Conservation (phyloP, 75 land plant genomes). For the Azolla pinnata region DNA sequence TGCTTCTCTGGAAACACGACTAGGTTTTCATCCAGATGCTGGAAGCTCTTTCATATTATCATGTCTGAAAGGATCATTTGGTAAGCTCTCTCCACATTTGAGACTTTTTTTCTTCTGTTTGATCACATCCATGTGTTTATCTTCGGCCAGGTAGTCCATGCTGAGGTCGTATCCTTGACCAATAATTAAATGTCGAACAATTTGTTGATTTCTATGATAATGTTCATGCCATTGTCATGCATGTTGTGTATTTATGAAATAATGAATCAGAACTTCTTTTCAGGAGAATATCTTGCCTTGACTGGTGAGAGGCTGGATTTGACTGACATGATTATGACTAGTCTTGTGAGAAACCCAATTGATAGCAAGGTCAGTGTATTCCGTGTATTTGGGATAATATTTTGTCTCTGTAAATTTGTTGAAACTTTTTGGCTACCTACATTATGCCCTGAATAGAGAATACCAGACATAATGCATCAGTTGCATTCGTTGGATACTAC, state of each 20-base stretch:
- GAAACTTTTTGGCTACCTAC: neutral
- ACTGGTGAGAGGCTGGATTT: constrained; percentile 8
- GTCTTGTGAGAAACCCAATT: neutral
- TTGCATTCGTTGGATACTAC: constrained; percentile 2
- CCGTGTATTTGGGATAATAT: too few species aligned
- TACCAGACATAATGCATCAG: constrained; percentile 3
- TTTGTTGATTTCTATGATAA: too few species aligned
- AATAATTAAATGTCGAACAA: too few species aligned
- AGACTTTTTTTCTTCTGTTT: too few species aligned
- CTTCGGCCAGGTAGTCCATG: too few species aligned
- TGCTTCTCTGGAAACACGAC: neutral
- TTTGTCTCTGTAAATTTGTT: neutral
- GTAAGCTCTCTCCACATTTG: too few species aligned
- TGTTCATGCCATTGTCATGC: too few species aligned
- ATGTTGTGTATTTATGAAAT: too few species aligned
- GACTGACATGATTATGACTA: constrained; percentile 6
- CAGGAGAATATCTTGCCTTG: constrained; percentile 8
- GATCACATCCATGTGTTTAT: too few species aligned
- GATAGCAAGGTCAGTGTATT: neutral
- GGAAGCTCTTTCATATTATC: neutral
- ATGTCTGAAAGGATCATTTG: neutral
- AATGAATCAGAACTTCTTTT: too few species aligned
- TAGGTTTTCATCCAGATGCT: neutral
- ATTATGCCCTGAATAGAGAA: constrained; percentile 1
- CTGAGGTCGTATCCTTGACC: too few species aligned